Evolutionary conservation across 2,329 filamentous ascomycete genomes (phyloP).

Genomic region (Elsinoe batatas): DNA sequence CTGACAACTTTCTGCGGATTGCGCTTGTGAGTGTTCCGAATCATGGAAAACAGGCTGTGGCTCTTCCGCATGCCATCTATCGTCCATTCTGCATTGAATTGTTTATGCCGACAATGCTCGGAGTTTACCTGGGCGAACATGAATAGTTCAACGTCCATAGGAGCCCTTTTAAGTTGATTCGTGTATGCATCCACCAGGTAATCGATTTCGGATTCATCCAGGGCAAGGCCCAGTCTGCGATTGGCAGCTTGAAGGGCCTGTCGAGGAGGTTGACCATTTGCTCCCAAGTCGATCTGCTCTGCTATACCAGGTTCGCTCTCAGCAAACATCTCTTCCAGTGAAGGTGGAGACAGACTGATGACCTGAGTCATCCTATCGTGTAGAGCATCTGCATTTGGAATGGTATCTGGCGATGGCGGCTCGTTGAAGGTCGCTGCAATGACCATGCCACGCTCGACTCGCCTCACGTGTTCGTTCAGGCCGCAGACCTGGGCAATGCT

Average conservation of each 20-base stretch:
- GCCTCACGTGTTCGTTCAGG: slow-evolving; percentile 57
- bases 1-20: slow-evolving; percentile 75
- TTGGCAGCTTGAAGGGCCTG: slow-evolving; percentile 75
- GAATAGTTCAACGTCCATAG: slow-evolving; percentile 90
- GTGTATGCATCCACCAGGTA: slow-evolving; percentile 83
- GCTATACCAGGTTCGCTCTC: slow-evolving; percentile 46
- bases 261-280: slow-evolving; percentile 53
- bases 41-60: slow-evolving; percentile 87
- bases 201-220: slow-evolving; percentile 82
- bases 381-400: slow-evolving; percentile 58
- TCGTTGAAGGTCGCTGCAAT: slow-evolving; percentile 55
- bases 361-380: slow-evolving; percentile 95
- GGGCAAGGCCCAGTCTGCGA: slow-evolving; percentile 67
- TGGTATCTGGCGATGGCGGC: slow-evolving; percentile 39
- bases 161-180: slow-evolving; percentile 52
- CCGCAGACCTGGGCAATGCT: slow-evolving; percentile 90
- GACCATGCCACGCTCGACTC: slow-evolving; percentile 79
- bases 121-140: slow-evolving; percentile 99
- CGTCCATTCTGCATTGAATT: slow-evolving; percentile 94
- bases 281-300: slow-evolving; percentile 34
- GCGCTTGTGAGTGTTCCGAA: slow-evolving; percentile 80
- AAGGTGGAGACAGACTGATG: slow-evolving; percentile 56
- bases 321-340: slow-evolving; percentile 68
- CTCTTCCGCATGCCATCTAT: slow-evolving; percentile 77
- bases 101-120: slow-evolving; percentile 80